These are phyloP conservation scores for Diaporthe eres DNA, from an alignment of 2,329 filamentous ascomycete genomes.

Conservation along the genomic window DNA sequence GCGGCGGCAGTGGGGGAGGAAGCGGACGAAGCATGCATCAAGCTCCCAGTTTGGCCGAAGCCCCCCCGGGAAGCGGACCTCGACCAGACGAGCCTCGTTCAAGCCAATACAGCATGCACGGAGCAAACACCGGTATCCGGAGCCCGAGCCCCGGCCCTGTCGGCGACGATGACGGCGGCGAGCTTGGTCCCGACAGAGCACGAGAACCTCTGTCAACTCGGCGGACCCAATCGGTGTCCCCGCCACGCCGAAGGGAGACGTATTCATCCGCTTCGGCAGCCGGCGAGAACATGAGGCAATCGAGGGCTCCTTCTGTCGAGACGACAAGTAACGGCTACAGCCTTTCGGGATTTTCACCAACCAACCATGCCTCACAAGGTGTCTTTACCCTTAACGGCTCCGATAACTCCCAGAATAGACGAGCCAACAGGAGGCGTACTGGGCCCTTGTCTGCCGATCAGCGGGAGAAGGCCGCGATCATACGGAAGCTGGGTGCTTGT, in stretches of 20 bases:
- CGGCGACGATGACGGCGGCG: constrained; percentile 4
- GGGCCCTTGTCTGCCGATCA: constrained; percentile 71
- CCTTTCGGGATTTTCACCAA: constrained; percentile 64
- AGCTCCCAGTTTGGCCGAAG: constrained; percentile 50
- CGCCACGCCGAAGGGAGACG: constrained; percentile 63
- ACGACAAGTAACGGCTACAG: constrained; percentile 66
- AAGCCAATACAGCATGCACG: constrained; percentile 32
- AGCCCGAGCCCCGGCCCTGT: constrained; percentile 36
- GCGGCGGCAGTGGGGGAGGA: constrained; percentile 38
- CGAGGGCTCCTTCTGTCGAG: constrained; percentile 59
- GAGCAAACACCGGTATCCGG: background rate
- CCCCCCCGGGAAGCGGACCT: constrained; percentile 46
- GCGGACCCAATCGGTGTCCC: constrained; percentile 46
- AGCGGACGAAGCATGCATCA: constrained; percentile 51
- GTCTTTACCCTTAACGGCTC: constrained; percentile 69
- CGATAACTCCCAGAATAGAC: constrained; percentile 66
- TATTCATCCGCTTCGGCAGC: constrained; percentile 67
- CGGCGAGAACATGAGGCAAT: constrained; percentile 59
- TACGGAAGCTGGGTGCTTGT: constrained; percentile 72
- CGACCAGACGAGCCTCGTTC: constrained; percentile 41
- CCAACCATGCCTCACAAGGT: constrained; percentile 58
- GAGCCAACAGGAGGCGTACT: constrained; percentile 70
- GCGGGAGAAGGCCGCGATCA: constrained; percentile 71
- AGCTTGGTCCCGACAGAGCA: background rate
- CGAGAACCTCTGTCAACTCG: constrained; percentile 18